Evolutionary conservation across 345 rosid species (phyloP), one percentile per base, ranked within the genome.

Genomic region (Citrus trifoliata): DNA sequence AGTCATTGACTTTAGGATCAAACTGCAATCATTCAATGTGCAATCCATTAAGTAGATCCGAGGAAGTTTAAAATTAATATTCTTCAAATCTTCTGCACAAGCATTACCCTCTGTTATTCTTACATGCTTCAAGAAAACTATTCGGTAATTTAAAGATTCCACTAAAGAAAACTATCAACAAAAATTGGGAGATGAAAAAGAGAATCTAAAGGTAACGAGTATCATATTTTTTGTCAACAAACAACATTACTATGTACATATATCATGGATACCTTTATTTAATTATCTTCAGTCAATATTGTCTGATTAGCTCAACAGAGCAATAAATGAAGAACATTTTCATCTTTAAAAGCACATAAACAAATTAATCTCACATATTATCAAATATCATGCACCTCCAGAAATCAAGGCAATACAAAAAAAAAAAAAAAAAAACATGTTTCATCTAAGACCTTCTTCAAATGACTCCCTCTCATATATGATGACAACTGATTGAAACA

Each of bases 21-120:
- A 86, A 87, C 90, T 88, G 91, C 99, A 95, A 77, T 95, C 99
- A 75, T 92, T 95, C 87, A 91, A 78, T 66, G 95, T 89, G 88
- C 99, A 95, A 84, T 93, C 97, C 92, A 95, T 88, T 82, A 89
- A 69, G 88, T 87, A 95, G 84, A 95, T 88, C 19, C 82, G 83
- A 53, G 98, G 99, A 79, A 81, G 67, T 79, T 83, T 92, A 76
- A 38, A 55, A 71, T 40, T 51, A 33, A 25, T 78, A 67, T 78
- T 78, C 76, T 79, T 84, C 70, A 70, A 76, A 61, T 83, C 80
- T 58, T 85, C 93, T 87, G 92, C 79, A 86, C 67, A 81, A 60
- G 46, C 21, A 78, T 24, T 70, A 27, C 32, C 78, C 42, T 40
- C 46, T 40, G 42, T 79, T 56, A 71, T 70, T 66, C 42, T 66